These are phyloP conservation scores for Cyberlindnera euphorbiae DNA, from an alignment of 805 yeast species.

Conservation along the genomic window DNA sequence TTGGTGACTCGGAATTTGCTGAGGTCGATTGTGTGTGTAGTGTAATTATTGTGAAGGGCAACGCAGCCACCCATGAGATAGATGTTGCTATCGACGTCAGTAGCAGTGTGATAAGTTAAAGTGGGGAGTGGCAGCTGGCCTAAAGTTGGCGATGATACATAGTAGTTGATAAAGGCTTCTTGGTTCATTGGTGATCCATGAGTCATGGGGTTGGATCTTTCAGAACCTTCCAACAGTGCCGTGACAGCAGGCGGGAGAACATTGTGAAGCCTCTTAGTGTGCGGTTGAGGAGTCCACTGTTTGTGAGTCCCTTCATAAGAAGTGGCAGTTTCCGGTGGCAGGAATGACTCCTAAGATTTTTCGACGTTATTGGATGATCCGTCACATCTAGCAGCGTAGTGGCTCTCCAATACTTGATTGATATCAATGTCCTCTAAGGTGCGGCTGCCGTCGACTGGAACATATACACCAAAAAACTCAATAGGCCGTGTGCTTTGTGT, in stretches of 20 bases:
- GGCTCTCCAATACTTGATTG: no score
- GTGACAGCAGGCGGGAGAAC: constrained; percentile 3
- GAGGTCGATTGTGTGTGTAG: constrained; percentile 24
- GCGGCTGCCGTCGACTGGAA: no score
- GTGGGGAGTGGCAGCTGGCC: constrained; percentile 39
- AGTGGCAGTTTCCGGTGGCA: no score
- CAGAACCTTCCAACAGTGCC: constrained; percentile 9
- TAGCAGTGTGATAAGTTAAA: constrained; percentile 38
- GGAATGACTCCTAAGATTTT: no score
- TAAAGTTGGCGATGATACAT: constrained; percentile 31
- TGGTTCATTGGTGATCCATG: constrained; percentile 1
- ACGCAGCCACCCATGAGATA: constrained; percentile 43
- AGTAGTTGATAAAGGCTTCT: constrained; percentile 17
- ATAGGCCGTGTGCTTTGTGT: no score
- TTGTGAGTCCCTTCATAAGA: constrained; percentile 1
- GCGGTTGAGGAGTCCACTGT: background rate
- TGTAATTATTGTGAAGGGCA: background rate
- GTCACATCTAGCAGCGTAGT: no score
- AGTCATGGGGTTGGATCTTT: background rate
- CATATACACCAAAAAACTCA: no score
- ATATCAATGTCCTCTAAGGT: no score
- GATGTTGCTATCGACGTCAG: constrained; percentile 34
- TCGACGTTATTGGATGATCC: no score
- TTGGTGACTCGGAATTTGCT: constrained; percentile 30
- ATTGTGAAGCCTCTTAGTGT: background rate